Conservation (phyloP, 2,329 filamentous ascomycete genomes). For the Phoma sp. region DNA sequence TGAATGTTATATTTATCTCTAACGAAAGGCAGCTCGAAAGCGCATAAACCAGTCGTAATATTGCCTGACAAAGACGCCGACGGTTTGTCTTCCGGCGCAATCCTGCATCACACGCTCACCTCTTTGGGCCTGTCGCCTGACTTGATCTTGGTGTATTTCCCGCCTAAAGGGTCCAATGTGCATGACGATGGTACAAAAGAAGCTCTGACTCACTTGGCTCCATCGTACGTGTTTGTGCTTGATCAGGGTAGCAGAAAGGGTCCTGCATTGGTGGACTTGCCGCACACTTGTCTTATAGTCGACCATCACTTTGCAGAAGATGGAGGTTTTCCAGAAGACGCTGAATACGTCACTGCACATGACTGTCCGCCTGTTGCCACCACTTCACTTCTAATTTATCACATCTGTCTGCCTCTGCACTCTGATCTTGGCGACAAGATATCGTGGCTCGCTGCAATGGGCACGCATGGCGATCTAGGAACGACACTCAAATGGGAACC, state of each 20-base stretch:
- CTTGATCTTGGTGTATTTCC: constrained; percentile 64
- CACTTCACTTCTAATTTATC: constrained; percentile 67
- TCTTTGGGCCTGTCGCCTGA: constrained; percentile 62
- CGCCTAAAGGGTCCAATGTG: constrained; percentile 65
- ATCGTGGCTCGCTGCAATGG: constrained; percentile 68
- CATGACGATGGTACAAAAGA: constrained; percentile 61
- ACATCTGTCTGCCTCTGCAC: constrained; percentile 65
- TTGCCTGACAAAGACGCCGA: constrained; percentile 74
- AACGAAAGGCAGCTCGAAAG: constrained; percentile 53
- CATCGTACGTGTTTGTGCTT: constrained; percentile 66
- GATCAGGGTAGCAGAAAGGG: constrained; percentile 68
- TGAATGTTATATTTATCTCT: neutral
- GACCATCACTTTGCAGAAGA: constrained; percentile 67
- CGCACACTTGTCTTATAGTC: constrained; percentile 63
- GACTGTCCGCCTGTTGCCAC: constrained; percentile 70
- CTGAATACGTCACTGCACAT: constrained; percentile 66
- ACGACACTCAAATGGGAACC: constrained; percentile 68
- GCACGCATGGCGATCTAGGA: constrained; percentile 71
- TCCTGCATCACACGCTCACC: constrained; percentile 65
- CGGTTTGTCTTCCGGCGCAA: constrained; percentile 68
- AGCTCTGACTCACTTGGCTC: constrained; percentile 58
- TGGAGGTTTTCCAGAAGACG: constrained; percentile 63
- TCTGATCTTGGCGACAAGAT: constrained; percentile 56
- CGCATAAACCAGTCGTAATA: constrained; percentile 62
- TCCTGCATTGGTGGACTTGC: constrained; percentile 58